Evolutionary conservation across 768 basidiomycete genomes (phyloP).

Genomic region (Psilocybe cubensis): DNA sequence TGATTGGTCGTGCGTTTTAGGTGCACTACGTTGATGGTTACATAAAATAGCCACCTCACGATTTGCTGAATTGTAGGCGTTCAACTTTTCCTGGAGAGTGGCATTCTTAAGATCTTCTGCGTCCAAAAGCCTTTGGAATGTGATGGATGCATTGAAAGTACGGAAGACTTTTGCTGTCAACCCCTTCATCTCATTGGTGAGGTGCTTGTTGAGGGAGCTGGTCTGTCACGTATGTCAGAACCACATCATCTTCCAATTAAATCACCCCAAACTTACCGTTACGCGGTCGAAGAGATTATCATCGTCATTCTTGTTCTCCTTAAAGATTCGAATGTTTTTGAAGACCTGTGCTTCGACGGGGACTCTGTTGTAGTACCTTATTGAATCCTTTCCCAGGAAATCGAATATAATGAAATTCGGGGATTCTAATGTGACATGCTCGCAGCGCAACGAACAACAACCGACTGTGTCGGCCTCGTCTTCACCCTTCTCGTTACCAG

Average conservation of each 20-base stretch:
- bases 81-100: slow-evolving; percentile 93
- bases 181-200: slow-evolving; percentile 94
- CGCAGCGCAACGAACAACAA: slow-evolving; percentile 96
- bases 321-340: slow-evolving; percentile 98
- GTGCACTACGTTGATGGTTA: slow-evolving; percentile 96
- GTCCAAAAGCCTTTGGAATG: slow-evolving; percentile 91
- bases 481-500: slow-evolving; percentile 99
- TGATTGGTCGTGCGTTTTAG: slow-evolving; percentile 90
- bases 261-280: slow-evolving; percentile 60
- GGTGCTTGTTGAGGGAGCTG: slow-evolving; percentile 84
- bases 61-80: slow-evolving; percentile 97
- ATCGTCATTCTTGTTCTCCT: slow-evolving; percentile 85
- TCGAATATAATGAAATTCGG: slow-evolving; percentile 93
- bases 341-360: slow-evolving; percentile 90
- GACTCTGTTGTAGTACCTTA: slow-evolving; percentile 93
- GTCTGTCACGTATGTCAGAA: slow-evolving; percentile 55
- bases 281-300: slow-evolving; percentile 96
- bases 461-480: slow-evolving; percentile 99
- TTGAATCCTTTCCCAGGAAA: slow-evolving; percentile 99
- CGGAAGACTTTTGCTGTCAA: slow-evolving; percentile 99
- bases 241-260: slow-evolving; percentile 1
- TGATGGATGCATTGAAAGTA: slow-evolving; percentile 98
- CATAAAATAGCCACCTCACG: slow-evolving; percentile 96
- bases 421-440: slow-evolving; percentile 91
- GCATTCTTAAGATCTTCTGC: slow-evolving; percentile 60